Percentiles rank a stretch among this genome's conserved stretches.
Conservation (phyloP, 371 early-diverging fungal species). For the Mortierella sp. region DNA sequence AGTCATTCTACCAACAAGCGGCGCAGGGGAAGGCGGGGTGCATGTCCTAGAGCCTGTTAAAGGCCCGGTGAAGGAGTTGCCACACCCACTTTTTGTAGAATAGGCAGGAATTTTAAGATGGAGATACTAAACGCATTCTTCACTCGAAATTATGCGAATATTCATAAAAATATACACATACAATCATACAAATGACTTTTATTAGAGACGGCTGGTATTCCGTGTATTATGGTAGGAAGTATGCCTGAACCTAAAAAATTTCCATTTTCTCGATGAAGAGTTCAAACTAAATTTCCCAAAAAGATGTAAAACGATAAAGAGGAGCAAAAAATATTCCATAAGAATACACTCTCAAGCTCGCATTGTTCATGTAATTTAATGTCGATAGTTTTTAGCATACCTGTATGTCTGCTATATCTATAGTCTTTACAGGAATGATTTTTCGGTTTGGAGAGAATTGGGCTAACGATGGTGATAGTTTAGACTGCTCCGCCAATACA, state of each 20-base stretch:
- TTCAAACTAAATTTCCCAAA: conserved; percentile 19
- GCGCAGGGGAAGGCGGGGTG: background rate
- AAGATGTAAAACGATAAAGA: background rate
- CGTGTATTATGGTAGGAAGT: background rate
- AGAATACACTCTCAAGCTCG: background rate
- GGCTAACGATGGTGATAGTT: conserved; percentile 13
- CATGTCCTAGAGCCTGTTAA: conserved; percentile 16
- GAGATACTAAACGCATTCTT: background rate
- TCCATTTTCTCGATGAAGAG: conserved; percentile 26
- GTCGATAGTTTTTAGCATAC: too few relatives aligned
- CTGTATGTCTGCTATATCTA: conserved; percentile 41
- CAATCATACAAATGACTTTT: background rate
- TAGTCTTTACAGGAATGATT: conserved; percentile 52
- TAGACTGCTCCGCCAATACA: conserved; percentile 17
- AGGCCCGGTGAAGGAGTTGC: conserved; percentile 41
- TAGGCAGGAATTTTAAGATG: conserved; percentile 11
- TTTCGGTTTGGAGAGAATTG: conserved; percentile 11
- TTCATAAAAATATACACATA: background rate
- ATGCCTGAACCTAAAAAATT: background rate
- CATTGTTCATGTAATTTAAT: too few relatives aligned
- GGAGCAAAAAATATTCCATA: background rate
- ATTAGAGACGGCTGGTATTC: too few relatives aligned
- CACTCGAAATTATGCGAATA: background rate
- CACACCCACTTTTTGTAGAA: conserved; percentile 53
- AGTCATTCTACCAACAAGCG: conserved; percentile 12